Base-by-base conservation (phyloP, 257 asterid genomes). In the Gardenia jasminoides region DNA sequence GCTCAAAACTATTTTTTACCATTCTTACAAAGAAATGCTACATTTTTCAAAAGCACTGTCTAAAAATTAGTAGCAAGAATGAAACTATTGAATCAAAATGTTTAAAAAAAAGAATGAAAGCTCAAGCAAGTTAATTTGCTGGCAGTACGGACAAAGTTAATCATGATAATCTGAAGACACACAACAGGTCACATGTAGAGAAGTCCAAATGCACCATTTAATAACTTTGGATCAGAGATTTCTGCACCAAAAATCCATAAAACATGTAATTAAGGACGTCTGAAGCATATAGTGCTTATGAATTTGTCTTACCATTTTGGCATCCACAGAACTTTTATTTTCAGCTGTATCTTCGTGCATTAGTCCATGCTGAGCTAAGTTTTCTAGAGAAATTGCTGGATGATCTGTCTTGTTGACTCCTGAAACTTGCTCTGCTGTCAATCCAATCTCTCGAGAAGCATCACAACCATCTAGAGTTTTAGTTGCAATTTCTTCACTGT, bases 301-400 rank as follows among this genome's bases (percentile, higher is more conserved):
- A 11, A 74, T 44, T 31, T 48, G 28, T 43, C 31, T 67, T 80
- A 92, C 97, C 97, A 79, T 76, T 69, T 83, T 83, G 78, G 77
- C 22, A 61, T 83, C 75, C 46, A 59, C 80, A 67, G 80, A 74
- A 80, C 28, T 77, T 81, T 78, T 87, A 70, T 61, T 84, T 82
- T 85, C 90, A 76, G 88, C 82, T 76, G 83, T 87, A 85, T 76
- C 83, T 76, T 78, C 88, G 54, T 39, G 76, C 76, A 62, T 79
- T 83, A 82, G 81, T 77, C 83, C 85, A 70, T 70, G 74, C 46
- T 81, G 82, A 80, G 85, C 80, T 31, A 47, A 65, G 50, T 71
- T 86, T 80, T 84, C 83, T 50, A 69, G 50, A 74, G 58, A 54
- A 83, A 83, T 81, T 71, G 76, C 70, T 10, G 72, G 30, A 75